Base-by-base conservation (phyloP, 371 early-diverging fungal species). In the Fennellomyces sp. region DNA sequence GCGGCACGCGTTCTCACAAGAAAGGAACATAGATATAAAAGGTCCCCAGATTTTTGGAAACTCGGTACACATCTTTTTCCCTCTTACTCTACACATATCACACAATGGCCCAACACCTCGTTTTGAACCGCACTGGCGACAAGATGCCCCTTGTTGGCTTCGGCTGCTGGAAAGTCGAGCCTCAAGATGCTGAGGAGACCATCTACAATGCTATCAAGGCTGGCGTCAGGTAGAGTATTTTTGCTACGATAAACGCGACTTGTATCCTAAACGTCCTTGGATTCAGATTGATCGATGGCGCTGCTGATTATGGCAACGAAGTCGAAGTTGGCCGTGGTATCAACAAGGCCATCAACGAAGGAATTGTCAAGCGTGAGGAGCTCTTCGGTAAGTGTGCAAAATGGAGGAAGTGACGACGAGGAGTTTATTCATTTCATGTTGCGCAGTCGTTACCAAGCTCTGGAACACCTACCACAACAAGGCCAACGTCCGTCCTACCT, bases 391-490 rank as follows among this genome's bases (percentile, higher is more conserved):
- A 72, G 73, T 72, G 57, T 27, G 42, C 6, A 13, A 26, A 54
- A 39, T 11, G 5, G n/a, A 48, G 19, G 17, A 21, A 38, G 13
- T 0, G 15, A 25, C 38, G 28, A 27, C 11, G 8, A 36, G 19
- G n/a, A 19, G 23, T 5, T 13, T 49, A 54, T 28, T n/a, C n/a
- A n/a, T n/a, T n/a, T n/a, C n/a, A n/a, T n/a, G n/a, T n/a, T n/a
- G n/a, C n/a, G n/a, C n/a, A n/a, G n/a, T 91, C 56, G 85, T 88
- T 30, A 83, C 88, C 45, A 94, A 93, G 72, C 72, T 91, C 28
- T 88, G 87, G 89, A 88, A 87, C 62, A 76, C 73, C 28, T 69
- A 68, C 52, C 86, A 85, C 47, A 36, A 56, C 41, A 81, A 82
- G 50, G 69, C 75, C 3, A 41, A 80, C 51, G 84, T 87, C 0